These are phyloP conservation scores for Leucoagaricus sp. DNA, from an alignment of 1,284 basidiomycete species.

Conservation along the genomic window DNA sequence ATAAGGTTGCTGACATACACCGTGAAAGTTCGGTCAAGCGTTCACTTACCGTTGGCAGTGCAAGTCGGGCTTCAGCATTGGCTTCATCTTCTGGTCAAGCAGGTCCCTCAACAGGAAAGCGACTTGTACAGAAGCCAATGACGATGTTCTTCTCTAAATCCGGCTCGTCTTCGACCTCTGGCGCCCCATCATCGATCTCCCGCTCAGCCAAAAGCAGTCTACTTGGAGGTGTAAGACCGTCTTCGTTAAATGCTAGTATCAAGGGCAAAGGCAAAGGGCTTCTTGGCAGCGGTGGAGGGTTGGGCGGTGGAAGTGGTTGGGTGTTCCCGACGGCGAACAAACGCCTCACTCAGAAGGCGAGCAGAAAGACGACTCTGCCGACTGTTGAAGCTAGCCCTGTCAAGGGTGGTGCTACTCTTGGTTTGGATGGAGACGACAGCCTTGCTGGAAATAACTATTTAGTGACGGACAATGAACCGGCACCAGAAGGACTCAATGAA, in stretches of 20 bases:
- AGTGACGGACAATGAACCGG: neutral
- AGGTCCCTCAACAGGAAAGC: conserved; percentile 9
- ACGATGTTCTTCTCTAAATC: conserved; percentile 16
- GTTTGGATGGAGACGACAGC: conserved; percentile 15
- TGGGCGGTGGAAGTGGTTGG: neutral
- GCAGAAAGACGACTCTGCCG: conserved; percentile 64
- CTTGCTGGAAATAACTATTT: neutral
- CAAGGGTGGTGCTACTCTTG: conserved; percentile 40
- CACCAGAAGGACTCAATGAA: neutral
- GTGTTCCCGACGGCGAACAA: conserved; percentile 16
- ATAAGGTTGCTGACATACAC: neutral
- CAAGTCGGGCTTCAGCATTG: too few relatives aligned
- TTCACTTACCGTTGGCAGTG: neutral
- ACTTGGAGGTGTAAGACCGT: neutral
- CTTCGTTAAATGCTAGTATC: neutral
- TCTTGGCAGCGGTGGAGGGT: neutral
- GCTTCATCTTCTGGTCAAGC: conserved; percentile 21
- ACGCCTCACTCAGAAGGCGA: conserved; percentile 49
- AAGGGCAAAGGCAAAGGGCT: conserved; percentile 3
- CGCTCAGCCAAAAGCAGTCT: conserved; percentile 5
- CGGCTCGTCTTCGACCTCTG: neutral
- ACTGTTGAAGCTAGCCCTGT: conserved; percentile 59
- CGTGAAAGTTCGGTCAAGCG: neutral
- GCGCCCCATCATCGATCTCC: neutral
- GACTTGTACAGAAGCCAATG: conserved; percentile 19